A percentile compares a stretch with the other conserved stretches of the same genome.
Conservation (phyloP, 495 filamentous ascomycete species). For the Halenospora varia region DNA sequence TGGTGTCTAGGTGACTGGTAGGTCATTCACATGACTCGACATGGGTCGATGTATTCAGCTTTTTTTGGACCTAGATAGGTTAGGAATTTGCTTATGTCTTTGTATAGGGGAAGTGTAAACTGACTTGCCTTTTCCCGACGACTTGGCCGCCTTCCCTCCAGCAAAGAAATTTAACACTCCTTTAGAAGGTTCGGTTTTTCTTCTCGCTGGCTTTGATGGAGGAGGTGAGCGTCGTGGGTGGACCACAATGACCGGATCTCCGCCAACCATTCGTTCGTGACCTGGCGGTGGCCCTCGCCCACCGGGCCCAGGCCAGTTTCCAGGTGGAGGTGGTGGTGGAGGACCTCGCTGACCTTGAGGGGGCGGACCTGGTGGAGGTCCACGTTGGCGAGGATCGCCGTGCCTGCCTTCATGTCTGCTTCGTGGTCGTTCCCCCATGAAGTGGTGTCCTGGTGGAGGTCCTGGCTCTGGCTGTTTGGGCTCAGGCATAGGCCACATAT, state of each 20-base stretch:
- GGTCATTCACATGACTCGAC: slow-evolving; percentile 8
- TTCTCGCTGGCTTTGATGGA: neutral
- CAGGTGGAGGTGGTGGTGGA: neutral
- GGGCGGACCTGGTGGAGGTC: neutral
- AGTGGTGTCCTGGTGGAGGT: neutral
- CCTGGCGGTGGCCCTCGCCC: neutral
- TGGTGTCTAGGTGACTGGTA: neutral
- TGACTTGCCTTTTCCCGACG: slow-evolving; percentile 10
- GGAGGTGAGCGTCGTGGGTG: neutral
- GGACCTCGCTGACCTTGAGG: neutral
- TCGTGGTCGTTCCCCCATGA: neutral
- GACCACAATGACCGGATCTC: neutral
- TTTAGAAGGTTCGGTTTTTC: neutral
- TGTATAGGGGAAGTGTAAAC: neutral
- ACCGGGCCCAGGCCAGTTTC: neutral
- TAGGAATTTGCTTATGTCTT: neutral
- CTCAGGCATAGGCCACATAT: slow-evolving; percentile 80
- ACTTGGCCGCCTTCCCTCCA: slow-evolving; percentile 2
- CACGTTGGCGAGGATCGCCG: neutral
- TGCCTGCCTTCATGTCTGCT: neutral
- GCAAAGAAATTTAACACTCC: slow-evolving; percentile 4
- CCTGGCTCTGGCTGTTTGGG: neutral
- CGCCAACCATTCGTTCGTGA: neutral
- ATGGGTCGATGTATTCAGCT: slow-evolving; percentile 8
- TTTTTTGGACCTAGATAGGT: slow-evolving; percentile 7